Conservation (phyloP, 108 stramenopile genomes). For the Schizochytrium sp. region DNA sequence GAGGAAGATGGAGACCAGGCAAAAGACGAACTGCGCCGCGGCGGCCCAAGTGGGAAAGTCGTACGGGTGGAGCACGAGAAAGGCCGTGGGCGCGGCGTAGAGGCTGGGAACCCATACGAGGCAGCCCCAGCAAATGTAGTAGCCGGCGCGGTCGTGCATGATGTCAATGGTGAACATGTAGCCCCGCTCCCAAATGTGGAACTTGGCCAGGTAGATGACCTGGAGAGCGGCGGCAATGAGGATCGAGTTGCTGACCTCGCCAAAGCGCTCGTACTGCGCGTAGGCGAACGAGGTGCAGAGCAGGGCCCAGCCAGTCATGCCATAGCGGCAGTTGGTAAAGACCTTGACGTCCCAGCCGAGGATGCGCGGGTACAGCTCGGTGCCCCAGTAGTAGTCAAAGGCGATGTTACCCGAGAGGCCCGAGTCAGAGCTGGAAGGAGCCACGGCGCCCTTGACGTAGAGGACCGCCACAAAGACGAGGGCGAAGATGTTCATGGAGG, state of each 20-base stretch:
- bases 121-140: slow-evolving; percentile 96
- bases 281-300: slow-evolving; percentile 60
- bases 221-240: slow-evolving; percentile 63
- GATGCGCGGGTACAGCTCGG: slow-evolving; percentile 90
- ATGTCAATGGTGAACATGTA: slow-evolving; percentile 99
- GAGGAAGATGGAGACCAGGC: slow-evolving; percentile 61
- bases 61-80: slow-evolving; percentile 65
- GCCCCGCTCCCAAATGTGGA: slow-evolving; percentile 98
- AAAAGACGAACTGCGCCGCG: slow-evolving; percentile 30
- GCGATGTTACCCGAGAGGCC: slow-evolving; percentile 68
- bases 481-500: slow-evolving; percentile 81
- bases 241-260: slow-evolving; percentile 55
- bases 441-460: slow-evolving; percentile 69
- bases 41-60: neutral
- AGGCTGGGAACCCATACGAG: slow-evolving; percentile 93
- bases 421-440: slow-evolving; percentile 73
- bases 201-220: slow-evolving; percentile 87
- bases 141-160: slow-evolving; percentile 77
- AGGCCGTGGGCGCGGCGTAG: slow-evolving; percentile 78
- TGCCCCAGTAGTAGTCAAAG: slow-evolving; percentile 97
- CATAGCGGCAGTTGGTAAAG: slow-evolving; percentile 93
- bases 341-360: slow-evolving; percentile 87
- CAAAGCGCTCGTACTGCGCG: slow-evolving; percentile 41
- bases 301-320: slow-evolving; percentile 94
- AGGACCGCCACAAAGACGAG: slow-evolving; percentile 73